Conservation (phyloP, 1,284 basidiomycete genomes). For the Tylopilus orsonianus region DNA sequence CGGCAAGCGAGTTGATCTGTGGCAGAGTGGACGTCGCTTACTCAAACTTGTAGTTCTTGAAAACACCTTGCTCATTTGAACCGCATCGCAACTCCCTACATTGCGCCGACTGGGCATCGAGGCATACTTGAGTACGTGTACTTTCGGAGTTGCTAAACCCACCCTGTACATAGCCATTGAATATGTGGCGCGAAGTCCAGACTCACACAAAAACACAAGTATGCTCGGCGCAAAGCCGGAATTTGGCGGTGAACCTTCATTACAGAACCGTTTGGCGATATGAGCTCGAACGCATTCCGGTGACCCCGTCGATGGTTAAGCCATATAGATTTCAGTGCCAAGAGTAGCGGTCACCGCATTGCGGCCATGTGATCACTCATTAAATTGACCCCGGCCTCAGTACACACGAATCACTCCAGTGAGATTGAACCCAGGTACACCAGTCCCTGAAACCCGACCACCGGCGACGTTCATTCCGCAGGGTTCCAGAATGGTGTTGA, state of each 20-base stretch:
- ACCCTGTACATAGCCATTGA: constrained; percentile 40
- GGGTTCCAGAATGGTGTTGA: constrained; percentile 44
- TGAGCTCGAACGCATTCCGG: constrained; percentile 47
- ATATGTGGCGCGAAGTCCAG: constrained; percentile 44
- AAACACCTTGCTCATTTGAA: constrained; percentile 54
- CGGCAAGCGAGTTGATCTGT: neutral
- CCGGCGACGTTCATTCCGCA: constrained; percentile 46
- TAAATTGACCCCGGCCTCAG: neutral
- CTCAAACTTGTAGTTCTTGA: constrained; percentile 62
- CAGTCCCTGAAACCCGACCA: constrained; percentile 46
- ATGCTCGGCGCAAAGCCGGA: constrained; percentile 47
- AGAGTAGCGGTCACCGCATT: constrained; percentile 40
- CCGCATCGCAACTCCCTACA: constrained; percentile 60
- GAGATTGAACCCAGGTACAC: constrained; percentile 43
- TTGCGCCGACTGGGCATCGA: constrained; percentile 1
- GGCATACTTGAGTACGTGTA: constrained; percentile 3
- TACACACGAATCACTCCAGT: constrained; percentile 12
- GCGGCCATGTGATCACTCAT: constrained; percentile 8
- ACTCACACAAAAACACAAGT: constrained; percentile 39
- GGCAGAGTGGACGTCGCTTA: constrained; percentile 23
- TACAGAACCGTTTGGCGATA: constrained; percentile 47
- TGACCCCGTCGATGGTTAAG: constrained; percentile 52
- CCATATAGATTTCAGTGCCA: constrained; percentile 54
- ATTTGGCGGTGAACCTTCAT: constrained; percentile 37
- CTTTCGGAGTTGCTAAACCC: constrained; percentile 64